A percentile compares a stretch with the other conserved stretches of the same genome.
Conservation (phyloP, 2,329 filamentous ascomycete genomes). For the Pseudocercospora macadamiae region DNA sequence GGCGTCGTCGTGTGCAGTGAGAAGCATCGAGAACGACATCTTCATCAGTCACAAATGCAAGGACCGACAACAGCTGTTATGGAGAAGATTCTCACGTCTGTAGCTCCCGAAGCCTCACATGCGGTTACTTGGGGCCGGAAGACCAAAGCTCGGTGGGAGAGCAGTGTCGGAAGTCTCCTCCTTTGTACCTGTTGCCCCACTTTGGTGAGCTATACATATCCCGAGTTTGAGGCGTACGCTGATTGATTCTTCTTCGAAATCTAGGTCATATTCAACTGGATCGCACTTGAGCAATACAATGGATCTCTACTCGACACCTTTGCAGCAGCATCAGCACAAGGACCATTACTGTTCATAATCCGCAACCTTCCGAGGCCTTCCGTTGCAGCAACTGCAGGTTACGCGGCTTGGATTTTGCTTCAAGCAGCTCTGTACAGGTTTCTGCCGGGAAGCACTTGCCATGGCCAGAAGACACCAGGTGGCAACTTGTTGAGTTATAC, state of each 20-base stretch:
- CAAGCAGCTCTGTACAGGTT: constrained; percentile 16
- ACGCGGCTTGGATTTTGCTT: constrained; percentile 15
- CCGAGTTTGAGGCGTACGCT: no score
- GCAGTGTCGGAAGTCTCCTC: constrained; percentile 9
- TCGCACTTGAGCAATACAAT: constrained; percentile 18
- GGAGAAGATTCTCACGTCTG: constrained; percentile 17
- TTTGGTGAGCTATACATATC: no score
- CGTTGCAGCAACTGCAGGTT: constrained; percentile 8
- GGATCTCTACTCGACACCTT: constrained; percentile 7
- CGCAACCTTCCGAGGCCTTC: constrained; percentile 12
- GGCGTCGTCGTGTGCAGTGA: background rate
- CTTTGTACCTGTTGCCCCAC: constrained; percentile 17
- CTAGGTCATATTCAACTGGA: constrained; percentile 15
- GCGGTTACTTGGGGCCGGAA: constrained; percentile 18
- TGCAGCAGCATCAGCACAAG: constrained; percentile 10
- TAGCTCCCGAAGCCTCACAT: constrained; percentile 12
- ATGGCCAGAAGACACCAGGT: constrained; percentile 16
- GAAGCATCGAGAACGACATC: background rate
- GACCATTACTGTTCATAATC: constrained; percentile 10
- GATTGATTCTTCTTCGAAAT: no score
- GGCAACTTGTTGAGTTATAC: constrained; percentile 15
- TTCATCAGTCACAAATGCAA: constrained; percentile 4
- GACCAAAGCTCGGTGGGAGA: constrained; percentile 19
- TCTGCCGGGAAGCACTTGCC: constrained; percentile 13
- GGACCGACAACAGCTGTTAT: constrained; percentile 7